Evolutionary conservation across 257 asterid species (phyloP).

Genomic region (Cynanchum wilfordii): DNA sequence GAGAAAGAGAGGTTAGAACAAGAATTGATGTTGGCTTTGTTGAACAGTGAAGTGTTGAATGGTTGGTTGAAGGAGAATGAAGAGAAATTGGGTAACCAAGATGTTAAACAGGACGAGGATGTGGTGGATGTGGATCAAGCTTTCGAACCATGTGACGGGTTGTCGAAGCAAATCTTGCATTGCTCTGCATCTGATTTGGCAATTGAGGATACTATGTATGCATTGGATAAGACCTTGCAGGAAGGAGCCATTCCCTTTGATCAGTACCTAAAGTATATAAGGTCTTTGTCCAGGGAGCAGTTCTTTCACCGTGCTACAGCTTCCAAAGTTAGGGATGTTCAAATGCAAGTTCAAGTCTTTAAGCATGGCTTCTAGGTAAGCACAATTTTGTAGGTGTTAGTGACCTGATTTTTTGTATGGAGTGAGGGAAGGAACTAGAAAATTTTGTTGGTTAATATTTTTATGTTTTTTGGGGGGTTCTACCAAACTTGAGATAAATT

Average conservation of each 20-base stretch:
- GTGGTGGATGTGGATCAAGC: slow-evolving; percentile 51
- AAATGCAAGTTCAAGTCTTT: slow-evolving; percentile 89
- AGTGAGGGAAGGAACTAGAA: too few relatives aligned
- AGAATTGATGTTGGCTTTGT: slow-evolving; percentile 73
- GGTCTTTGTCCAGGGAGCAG: slow-evolving; percentile 74
- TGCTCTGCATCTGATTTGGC: slow-evolving; percentile 78
- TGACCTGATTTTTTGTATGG: too few relatives aligned
- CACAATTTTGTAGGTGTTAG: too few relatives aligned
- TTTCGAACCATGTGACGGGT: slow-evolving; percentile 54
- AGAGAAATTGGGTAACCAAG: slow-evolving; percentile 35
- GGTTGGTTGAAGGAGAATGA: slow-evolving; percentile 81
- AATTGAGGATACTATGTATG: slow-evolving; percentile 70
- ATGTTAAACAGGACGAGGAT: background rate
- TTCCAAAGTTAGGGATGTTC: slow-evolving; percentile 77
- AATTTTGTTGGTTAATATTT: too few relatives aligned
- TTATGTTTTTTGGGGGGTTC: too few relatives aligned
- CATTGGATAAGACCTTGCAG: slow-evolving; percentile 82
- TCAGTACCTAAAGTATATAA: slow-evolving; percentile 78
- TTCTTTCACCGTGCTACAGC: slow-evolving; percentile 79
- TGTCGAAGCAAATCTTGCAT: slow-evolving; percentile 73
- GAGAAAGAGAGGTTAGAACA: slow-evolving; percentile 91
- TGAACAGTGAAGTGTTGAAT: slow-evolving; percentile 61
- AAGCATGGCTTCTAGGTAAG: slow-evolving; percentile 64
- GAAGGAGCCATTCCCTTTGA: slow-evolving; percentile 80
- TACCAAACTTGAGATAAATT: too few relatives aligned